These are phyloP conservation scores for Amanita subjunquillea DNA, from an alignment of 768 basidiomycete genomes.

Conservation along the genomic window DNA sequence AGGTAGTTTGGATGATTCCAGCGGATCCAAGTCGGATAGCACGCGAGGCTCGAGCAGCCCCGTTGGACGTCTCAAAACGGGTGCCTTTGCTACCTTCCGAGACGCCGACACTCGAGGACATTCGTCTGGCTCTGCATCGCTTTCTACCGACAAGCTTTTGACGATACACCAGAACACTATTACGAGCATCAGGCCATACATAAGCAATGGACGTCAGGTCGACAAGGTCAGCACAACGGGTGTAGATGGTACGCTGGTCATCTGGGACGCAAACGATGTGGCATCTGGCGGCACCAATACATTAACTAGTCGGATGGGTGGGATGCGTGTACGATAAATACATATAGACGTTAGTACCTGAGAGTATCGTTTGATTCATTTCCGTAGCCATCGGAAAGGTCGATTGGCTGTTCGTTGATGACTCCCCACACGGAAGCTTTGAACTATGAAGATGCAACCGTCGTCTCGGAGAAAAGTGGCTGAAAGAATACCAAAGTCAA, in stretches of 20 bases:
- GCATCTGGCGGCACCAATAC: conserved; percentile 20
- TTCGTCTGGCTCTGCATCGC: conserved; percentile 18
- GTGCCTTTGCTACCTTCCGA: conserved; percentile 90
- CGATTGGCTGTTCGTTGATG: conserved; percentile 64
- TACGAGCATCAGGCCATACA: conserved; percentile 79
- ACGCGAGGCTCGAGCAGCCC: conserved; percentile 34
- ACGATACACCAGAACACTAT: conserved; percentile 99
- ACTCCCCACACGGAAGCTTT: conserved; percentile 96
- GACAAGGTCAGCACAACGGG: conserved; percentile 81
- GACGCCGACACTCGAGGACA: conserved; percentile 80
- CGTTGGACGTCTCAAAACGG: conserved; percentile 77
- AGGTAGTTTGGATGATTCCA: conserved; percentile 82
- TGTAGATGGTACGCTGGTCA: conserved; percentile 85
- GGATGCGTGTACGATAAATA: conserved; percentile 30
- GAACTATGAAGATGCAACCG: conserved; percentile 42
- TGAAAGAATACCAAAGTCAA: conserved; percentile 62
- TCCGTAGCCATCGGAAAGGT: conserved; percentile 13
- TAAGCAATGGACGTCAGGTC: conserved; percentile 45
- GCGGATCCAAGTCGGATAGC: conserved; percentile 32
- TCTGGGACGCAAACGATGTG: conserved; percentile 75
- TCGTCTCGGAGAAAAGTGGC: not conserved
- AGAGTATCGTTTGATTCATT: conserved; percentile 18
- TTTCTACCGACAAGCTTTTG: conserved; percentile 52
- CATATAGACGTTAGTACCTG: conserved; percentile 5
- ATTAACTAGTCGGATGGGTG: conserved; percentile 40